Evolutionary conservation across 2,329 filamentous ascomycete genomes (phyloP), one percentile per base, ranked within the genome.

Genomic region (Pyrenophora graminea): DNA sequence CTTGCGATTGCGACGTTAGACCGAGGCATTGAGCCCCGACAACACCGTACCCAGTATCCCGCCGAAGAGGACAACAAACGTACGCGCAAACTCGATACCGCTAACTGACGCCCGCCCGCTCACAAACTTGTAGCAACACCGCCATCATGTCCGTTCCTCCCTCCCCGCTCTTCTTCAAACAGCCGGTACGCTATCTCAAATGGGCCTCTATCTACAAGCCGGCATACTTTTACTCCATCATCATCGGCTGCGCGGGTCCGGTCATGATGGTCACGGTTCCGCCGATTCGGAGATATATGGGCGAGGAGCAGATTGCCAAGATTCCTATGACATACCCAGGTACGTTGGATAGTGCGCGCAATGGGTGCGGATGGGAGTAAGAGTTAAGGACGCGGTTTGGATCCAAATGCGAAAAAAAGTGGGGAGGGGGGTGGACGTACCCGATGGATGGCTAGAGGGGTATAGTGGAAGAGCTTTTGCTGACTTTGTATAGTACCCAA

Each of bases 311-410:
- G 86, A 58, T 78, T 84, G 58, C 83, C 80, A 65, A 64, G 50
- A 86, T 97, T 59, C 94, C 94, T 27, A 78, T 92, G 74, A 95
- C 91, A 72, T 99, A 97, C 80, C 94, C 94, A 54, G 84, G 93
- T 97, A 84, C 74, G 90, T 83, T 30, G 27, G 27, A 4, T 30
- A 9, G 27, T 13, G 3, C 3, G 27, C 27, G 10, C 10, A 13
- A 30, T 9, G 8, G 27, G 27, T 12, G 4, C 10, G 10, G 27
- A 30, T 12, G 27, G 12, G 27, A 31, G 18, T n/a, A 31, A 23
- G 9, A 19, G 2, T 19, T 38, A 7, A 4, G 19, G 18, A 23
- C 32, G 15, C 25, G 32, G 33, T 30, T 30, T 30, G 27, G 27
- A 30, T 4, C 12, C 27, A 12, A 5, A 12, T 30, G 27, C 10